Conservation (phyloP, 306 rosid genomes). For the Gastrolobium villosum region DNA sequence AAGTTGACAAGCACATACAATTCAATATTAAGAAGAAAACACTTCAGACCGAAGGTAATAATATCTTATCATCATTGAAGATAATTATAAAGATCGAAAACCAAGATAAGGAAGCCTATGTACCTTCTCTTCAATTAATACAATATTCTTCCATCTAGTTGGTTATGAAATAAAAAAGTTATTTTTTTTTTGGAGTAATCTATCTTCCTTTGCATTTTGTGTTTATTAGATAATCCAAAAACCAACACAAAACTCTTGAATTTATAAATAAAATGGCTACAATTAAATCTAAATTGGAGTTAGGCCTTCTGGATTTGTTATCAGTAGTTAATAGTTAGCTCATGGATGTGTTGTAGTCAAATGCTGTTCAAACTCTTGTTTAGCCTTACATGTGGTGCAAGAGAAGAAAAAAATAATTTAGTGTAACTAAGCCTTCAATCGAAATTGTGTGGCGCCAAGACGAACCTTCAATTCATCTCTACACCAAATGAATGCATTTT, state of each 20-base stretch:
- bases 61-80: background rate
- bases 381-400: background rate
- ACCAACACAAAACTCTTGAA: background rate
- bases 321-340: background rate
- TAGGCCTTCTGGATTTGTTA: slow-evolving; percentile 4
- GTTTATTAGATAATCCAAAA: background rate
- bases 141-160: slow-evolving; percentile 12
- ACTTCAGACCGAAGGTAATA: background rate
- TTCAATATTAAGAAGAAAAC: background rate
- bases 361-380: background rate
- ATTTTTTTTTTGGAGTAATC: background rate
- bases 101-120: slow-evolving; percentile 5
- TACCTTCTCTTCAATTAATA: background rate
- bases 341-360: background rate
- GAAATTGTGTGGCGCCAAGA: background rate
- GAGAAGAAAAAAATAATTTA: background rate
- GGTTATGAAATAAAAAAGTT: background rate
- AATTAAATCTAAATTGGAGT: slow-evolving; percentile 26
- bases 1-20: background rate
- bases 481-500: background rate
- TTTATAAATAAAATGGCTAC: background rate
- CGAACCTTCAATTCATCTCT: slow-evolving; percentile 22
- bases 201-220: background rate
- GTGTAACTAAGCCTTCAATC: slow-evolving; percentile 12
- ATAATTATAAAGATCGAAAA: slow-evolving; percentile 3